phyloP scores from a whole-genome alignment of 2,329 filamentous ascomycete species.

The Celoporthe dispersa region DNA sequence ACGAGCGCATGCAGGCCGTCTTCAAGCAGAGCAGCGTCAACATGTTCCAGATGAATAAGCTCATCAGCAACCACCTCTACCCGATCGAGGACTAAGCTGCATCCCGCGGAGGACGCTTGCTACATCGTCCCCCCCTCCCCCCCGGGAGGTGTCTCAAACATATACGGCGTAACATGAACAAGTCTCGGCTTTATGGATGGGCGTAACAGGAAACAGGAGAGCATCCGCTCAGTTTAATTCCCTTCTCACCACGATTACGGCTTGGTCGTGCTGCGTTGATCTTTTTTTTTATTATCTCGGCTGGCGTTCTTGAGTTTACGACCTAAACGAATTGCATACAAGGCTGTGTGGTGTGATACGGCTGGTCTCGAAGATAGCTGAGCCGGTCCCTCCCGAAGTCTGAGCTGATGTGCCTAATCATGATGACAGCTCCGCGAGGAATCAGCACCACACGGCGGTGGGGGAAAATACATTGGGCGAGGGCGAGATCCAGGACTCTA shows the following conservation, averaged over 20 bases:
- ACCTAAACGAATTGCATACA: conserved; percentile 16
- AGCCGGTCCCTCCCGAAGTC: not conserved
- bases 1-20: conserved; percentile 86
- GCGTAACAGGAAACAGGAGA: conserved; percentile 1
- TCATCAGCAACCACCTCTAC: conserved; percentile 87
- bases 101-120: not conserved
- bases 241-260: not conserved
- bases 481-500: not conserved
- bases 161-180: conserved; percentile 8
- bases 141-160: not conserved
- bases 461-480: not conserved
- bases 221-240: conserved; percentile 8
- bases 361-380: not conserved
- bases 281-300: not conserved
- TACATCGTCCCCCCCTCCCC: not conserved
- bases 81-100: conserved; percentile 68
- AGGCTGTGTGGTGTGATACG: not conserved
- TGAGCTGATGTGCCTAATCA: not conserved
- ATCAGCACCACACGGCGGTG: not conserved
- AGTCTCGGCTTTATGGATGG: conserved; percentile 13
- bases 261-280: not conserved
- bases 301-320: conserved; percentile 16
- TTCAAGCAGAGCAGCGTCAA: conserved; percentile 92
- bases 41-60: conserved; percentile 99
- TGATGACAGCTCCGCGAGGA: not conserved